These are phyloP conservation scores for Aspergillus ochraceus DNA, from an alignment of 2,329 filamentous ascomycete genomes.

Conservation along the genomic window DNA sequence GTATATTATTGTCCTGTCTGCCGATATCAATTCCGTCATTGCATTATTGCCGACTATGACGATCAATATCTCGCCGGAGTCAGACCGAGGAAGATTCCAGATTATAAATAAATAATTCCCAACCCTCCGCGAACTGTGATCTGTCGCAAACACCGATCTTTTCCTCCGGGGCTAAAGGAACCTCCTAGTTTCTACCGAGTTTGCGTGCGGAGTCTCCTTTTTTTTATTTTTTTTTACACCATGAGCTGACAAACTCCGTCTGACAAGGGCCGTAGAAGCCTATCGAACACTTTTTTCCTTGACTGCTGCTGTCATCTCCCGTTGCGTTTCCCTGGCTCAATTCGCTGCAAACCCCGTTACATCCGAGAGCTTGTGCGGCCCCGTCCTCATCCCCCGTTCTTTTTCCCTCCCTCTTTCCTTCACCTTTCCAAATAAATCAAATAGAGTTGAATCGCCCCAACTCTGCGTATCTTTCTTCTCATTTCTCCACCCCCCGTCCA, in stretches of 20 bases:
- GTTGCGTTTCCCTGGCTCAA: not conserved
- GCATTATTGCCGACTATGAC: not conserved
- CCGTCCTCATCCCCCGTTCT: not conserved
- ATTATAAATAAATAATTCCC: not conserved
- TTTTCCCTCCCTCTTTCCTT: not conserved
- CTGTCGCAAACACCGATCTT: not conserved
- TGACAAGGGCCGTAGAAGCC: constrained; percentile 7
- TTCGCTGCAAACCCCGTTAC: constrained; percentile 27
- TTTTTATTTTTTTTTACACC: not conserved
- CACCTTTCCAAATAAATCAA: not conserved
- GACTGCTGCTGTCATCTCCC: not conserved
- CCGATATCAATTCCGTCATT: too few relatives aligned
- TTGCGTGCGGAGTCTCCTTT: constrained; percentile 1
- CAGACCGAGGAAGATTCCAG: not conserved
- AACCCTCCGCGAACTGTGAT: not conserved
- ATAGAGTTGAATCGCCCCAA: not conserved
- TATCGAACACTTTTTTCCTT: constrained; percentile 5
- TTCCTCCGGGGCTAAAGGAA: not conserved
- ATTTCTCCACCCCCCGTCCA: constrained; percentile 6
- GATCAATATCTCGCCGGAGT: not conserved
- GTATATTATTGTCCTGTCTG: too few relatives aligned
- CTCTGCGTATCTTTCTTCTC: not conserved
- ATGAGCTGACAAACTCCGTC: not conserved
- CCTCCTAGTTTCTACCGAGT: not conserved
- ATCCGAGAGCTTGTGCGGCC: constrained; percentile 24